phyloP scores from a whole-genome alignment of 2,329 filamentous ascomycete species.

The Emmonsia crescens region DNA sequence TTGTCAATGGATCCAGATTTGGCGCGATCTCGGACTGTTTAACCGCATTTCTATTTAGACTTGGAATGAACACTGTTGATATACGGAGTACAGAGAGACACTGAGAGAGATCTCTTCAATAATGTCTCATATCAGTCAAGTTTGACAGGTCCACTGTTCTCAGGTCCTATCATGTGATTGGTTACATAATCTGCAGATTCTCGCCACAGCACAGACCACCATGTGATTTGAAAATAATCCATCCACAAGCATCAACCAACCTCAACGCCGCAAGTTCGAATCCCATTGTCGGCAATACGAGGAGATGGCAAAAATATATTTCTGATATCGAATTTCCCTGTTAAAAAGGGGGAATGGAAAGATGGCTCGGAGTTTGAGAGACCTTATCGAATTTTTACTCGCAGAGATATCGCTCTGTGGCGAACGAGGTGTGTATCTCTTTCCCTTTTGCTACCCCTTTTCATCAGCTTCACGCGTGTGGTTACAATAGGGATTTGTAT shows the following conservation, averaged over 20 bases:
- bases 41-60: no score
- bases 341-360: conserved; percentile 4
- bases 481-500: not conserved
- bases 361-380: conserved; percentile 44
- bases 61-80: no score
- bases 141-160: no score
- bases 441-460: not conserved
- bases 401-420: conserved; percentile 50
- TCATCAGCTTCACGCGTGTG: not conserved
- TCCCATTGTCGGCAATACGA: conserved; percentile 3
- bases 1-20: no score
- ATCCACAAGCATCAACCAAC: not conserved
- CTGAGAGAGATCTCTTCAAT: no score
- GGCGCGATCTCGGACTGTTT: no score
- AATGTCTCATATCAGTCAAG: no score
- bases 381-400: conserved; percentile 47
- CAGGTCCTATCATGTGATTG: not conserved
- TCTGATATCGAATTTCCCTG: not conserved
- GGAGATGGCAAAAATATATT: not conserved
- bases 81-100: no score
- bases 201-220: conserved; percentile 1
- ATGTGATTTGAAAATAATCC: not conserved
- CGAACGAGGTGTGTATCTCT: conserved; percentile 41
- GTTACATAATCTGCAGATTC: not conserved
- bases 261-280: conserved; percentile 12